Percentiles rank a stretch among this genome's conserved stretches.
These are phyloP conservation scores for Orbilia oligospora DNA, from an alignment of 2,329 filamentous ascomycete species.

Conservation along the genomic window DNA sequence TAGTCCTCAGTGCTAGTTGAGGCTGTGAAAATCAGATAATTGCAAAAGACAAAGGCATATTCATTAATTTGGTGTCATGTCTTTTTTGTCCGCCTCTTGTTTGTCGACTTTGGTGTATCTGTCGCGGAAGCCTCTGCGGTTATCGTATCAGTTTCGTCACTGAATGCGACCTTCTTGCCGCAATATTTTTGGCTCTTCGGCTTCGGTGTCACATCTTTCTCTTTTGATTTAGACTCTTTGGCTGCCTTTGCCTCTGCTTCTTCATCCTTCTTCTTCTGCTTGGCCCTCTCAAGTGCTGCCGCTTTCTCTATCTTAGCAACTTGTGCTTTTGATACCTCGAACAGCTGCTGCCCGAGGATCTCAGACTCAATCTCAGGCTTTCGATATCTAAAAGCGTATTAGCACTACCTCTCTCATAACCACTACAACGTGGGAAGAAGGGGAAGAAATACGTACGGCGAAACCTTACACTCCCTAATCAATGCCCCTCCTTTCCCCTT, in stretches of 20 bases:
- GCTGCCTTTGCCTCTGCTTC: conserved; percentile 62
- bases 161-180: conserved; percentile 55
- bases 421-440: conserved; percentile 65
- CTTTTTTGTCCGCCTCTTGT: conserved; percentile 48
- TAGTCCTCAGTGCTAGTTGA: not conserved
- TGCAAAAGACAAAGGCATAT: not conserved
- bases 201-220: conserved; percentile 17
- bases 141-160: conserved; percentile 27
- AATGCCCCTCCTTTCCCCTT: conserved; percentile 77
- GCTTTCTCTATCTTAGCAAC: conserved; percentile 86
- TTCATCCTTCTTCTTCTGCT: conserved; percentile 71
- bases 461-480: conserved; percentile 84
- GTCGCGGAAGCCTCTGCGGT: conserved; percentile 39
- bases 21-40: not conserved
- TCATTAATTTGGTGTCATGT: conserved; percentile 6
- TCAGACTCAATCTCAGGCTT: conserved; percentile 81
- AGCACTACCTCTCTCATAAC: conserved; percentile 1
- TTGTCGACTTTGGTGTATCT: conserved; percentile 45
- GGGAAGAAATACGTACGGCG: conserved; percentile 53
- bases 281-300: conserved; percentile 75
- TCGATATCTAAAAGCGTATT: conserved; percentile 54
- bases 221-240: conserved; percentile 8
- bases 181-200: conserved; percentile 24
- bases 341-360: conserved; percentile 83
- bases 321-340: conserved; percentile 88